phyloP scores from a whole-genome alignment of 345 rosid species.

The Moricandia arvensis region DNA sequence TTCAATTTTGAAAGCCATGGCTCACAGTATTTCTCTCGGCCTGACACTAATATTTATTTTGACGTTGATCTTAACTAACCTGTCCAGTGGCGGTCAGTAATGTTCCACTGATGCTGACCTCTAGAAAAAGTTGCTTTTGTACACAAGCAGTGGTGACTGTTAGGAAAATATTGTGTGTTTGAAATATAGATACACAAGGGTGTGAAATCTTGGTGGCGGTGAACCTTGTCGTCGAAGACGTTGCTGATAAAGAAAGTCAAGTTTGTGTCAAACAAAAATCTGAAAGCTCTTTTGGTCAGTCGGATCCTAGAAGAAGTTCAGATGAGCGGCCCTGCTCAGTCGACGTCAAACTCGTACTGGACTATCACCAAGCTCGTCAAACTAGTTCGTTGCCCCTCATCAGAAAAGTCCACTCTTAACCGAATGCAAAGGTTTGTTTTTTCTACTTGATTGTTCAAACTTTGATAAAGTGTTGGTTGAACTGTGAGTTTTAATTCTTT shows the following conservation, averaged over 20 bases:
- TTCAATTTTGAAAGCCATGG: slow-evolving; percentile 4
- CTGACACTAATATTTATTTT: slow-evolving; percentile 5
- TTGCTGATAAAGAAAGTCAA: slow-evolving; percentile 48
- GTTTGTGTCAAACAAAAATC: slow-evolving; percentile 43
- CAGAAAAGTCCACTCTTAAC: slow-evolving; percentile 75
- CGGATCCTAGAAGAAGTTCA: slow-evolving; percentile 40
- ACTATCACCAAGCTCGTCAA: slow-evolving; percentile 80
- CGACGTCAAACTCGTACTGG: slow-evolving; percentile 53
- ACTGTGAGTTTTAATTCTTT: neutral
- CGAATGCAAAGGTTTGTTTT: slow-evolving; percentile 71
- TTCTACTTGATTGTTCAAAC: slow-evolving; percentile 5
- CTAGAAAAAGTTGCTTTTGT: neutral
- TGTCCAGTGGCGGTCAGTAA: neutral
- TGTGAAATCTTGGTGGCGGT: slow-evolving; percentile 41
- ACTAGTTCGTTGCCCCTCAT: slow-evolving; percentile 60
- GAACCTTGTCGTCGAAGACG: slow-evolving; percentile 41
- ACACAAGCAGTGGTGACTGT: slow-evolving; percentile 12
- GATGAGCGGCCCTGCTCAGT: slow-evolving; percentile 41
- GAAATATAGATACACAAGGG: slow-evolving; percentile 1
- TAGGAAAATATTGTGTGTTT: neutral
- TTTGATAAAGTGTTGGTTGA: slow-evolving; percentile 13
- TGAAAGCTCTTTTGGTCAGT: slow-evolving; percentile 32
- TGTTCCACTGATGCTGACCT: neutral
- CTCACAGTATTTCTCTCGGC: neutral
- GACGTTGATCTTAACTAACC: slow-evolving; percentile 1